phyloP scores from a whole-genome alignment of 768 basidiomycete genomes.

The Mycena capillaripes region DNA sequence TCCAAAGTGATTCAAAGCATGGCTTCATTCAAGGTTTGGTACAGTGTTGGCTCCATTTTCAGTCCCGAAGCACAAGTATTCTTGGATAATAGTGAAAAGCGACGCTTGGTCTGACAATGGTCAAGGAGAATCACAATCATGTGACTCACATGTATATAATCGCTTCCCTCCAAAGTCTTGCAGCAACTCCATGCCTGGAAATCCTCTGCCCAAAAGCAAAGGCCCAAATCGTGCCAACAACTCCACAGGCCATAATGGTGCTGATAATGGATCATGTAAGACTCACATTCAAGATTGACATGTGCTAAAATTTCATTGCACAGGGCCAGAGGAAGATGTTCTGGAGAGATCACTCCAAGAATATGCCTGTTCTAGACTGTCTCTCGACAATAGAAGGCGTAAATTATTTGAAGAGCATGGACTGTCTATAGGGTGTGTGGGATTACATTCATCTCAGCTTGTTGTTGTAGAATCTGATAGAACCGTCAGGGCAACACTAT shows the following conservation, averaged over 20 bases:
- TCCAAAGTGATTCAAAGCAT: no score
- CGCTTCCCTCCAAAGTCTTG: not conserved
- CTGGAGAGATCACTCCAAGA: not conserved
- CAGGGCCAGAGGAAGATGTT: constrained; percentile 4
- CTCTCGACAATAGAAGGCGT: not conserved
- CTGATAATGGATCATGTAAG: constrained; percentile 14
- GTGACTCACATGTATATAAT: not conserved
- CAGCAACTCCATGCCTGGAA: constrained; percentile 3
- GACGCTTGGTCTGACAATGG: not conserved
- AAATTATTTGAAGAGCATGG: constrained; percentile 8
- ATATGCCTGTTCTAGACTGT: not conserved
- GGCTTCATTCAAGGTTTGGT: no score
- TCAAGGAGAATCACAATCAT: not conserved
- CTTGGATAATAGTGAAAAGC: no score
- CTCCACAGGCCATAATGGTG: constrained; percentile 1
- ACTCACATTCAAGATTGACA: no score
- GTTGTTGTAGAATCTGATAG: not conserved
- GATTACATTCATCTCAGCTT: not conserved
- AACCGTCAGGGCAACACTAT: constrained; percentile 13
- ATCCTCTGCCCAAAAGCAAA: not conserved
- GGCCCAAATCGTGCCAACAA: not conserved
- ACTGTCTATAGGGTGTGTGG: not conserved
- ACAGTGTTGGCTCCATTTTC: no score
- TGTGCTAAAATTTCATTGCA: not conserved
- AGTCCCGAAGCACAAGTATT: no score